These are phyloP conservation scores for Apiotrichum veenhuisii DNA, from an alignment of 1,284 basidiomycete species.

Conservation along the genomic window DNA sequence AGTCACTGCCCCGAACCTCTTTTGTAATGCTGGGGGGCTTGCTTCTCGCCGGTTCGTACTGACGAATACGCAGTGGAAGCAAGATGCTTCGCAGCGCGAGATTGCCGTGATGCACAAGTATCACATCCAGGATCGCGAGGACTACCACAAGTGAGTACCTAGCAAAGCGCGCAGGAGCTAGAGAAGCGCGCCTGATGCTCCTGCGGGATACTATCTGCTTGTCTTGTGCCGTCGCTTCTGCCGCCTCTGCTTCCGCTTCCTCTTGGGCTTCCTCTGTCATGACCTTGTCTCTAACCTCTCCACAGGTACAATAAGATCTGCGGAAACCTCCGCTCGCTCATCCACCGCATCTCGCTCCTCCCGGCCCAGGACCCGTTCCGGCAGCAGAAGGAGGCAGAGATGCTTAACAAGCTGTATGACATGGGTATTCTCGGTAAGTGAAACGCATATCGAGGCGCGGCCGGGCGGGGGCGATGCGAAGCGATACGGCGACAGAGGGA, in stretches of 20 bases:
- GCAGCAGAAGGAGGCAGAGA: slow-evolving; percentile 73
- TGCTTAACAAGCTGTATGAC: slow-evolving; percentile 95
- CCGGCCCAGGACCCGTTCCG: slow-evolving; percentile 89
- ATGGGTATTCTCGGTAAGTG: slow-evolving; percentile 77
- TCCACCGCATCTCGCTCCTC: slow-evolving; percentile 81
- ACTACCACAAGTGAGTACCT: slow-evolving; percentile 78
- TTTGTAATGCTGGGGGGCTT: no score
- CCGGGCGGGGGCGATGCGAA: no score
- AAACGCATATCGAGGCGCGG: no score
- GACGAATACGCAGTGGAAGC: slow-evolving; percentile 74
- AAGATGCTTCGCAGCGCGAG: slow-evolving; percentile 87
- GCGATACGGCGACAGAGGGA: no score
- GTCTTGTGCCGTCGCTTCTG: no score
- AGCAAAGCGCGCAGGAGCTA: not conserved
- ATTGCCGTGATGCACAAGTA: slow-evolving; percentile 93
- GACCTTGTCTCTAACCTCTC: slow-evolving; percentile 1
- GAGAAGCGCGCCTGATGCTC: no score
- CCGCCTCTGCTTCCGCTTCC: no score
- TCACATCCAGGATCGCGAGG: slow-evolving; percentile 89
- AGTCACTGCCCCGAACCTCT: slow-evolving; percentile 33
- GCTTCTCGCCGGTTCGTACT: no score
- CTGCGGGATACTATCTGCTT: no score
- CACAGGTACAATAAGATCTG: slow-evolving; percentile 95
- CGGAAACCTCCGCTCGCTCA: slow-evolving; percentile 77
- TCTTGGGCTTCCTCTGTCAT: no score